phyloP scores from a whole-genome alignment of 148 eudicot genomes.

The Dysphania ambrosioides region DNA sequence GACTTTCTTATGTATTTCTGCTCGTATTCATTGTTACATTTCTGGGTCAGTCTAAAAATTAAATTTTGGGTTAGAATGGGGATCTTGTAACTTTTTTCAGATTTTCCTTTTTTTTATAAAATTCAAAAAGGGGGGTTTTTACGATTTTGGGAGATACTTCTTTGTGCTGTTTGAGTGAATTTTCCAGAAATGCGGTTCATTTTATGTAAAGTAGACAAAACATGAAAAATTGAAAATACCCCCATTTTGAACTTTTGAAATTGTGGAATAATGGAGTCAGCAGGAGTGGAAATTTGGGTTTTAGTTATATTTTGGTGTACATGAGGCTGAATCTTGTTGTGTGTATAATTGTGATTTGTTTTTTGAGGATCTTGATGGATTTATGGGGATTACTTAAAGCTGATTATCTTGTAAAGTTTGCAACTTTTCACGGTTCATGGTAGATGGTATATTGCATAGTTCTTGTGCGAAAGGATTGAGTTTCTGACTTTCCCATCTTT shows the following conservation, averaged over 20 bases:
- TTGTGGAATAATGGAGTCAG: neutral
- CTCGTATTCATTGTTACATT: neutral
- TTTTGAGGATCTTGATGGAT: neutral
- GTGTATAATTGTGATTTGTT: neutral
- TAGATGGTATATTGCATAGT: neutral
- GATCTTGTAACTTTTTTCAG: too few species aligned
- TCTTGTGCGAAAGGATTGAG: slow-evolving; percentile 14
- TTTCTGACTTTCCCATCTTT: slow-evolving; percentile 4
- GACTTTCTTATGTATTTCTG: neutral
- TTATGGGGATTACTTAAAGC: slow-evolving; percentile 1
- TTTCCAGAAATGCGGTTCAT: neutral
- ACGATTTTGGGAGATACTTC: neutral
- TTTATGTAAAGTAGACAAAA: neutral
- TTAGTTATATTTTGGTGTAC: slow-evolving; percentile 10
- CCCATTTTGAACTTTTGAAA: slow-evolving; percentile 15
- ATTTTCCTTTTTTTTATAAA: neutral
- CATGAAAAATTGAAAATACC: neutral
- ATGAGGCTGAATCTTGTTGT: neutral
- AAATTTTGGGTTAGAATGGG: neutral
- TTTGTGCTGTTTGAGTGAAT: neutral
- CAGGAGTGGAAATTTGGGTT: slow-evolving; percentile 6
- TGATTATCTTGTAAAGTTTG: slow-evolving; percentile 16
- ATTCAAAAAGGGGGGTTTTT: neutral
- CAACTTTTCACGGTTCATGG: slow-evolving; percentile 13
- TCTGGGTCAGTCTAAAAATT: neutral